A percentile compares a stretch with the other conserved stretches of the same genome.
These are phyloP conservation scores for Candida maesae DNA, from an alignment of 805 yeast genomes.

Conservation along the genomic window DNA sequence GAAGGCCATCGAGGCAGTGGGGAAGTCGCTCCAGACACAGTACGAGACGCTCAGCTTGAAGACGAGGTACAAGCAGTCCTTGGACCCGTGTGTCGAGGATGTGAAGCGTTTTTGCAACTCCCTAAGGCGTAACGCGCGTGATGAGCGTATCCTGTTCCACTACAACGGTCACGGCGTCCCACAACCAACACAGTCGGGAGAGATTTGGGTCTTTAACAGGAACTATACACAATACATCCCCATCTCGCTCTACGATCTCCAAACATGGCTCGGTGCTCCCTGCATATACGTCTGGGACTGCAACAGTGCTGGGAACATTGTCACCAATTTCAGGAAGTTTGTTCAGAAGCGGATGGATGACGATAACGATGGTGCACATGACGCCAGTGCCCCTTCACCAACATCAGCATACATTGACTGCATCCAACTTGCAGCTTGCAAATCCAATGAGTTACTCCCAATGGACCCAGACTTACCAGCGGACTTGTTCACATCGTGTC, in stretches of 20 bases:
- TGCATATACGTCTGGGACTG: slow-evolving; percentile 94
- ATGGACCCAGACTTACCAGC: slow-evolving; percentile 96
- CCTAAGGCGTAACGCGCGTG: slow-evolving; percentile 84
- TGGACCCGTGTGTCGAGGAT: slow-evolving; percentile 96
- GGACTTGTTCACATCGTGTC: slow-evolving; percentile 90
- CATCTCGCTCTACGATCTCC: slow-evolving; percentile 89
- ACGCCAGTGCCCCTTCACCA: slow-evolving; percentile 39
- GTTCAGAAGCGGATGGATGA: slow-evolving; percentile 87
- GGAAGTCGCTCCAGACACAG: slow-evolving; percentile 81
- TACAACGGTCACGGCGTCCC: slow-evolving; percentile 99
- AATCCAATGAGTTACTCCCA: slow-evolving; percentile 79
- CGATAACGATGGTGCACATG: slow-evolving; percentile 58
- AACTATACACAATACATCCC: slow-evolving; percentile 98
- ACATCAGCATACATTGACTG: slow-evolving; percentile 67
- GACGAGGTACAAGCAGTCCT: slow-evolving; percentile 83
- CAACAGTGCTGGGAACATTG: slow-evolving; percentile 89
- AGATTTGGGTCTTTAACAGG: slow-evolving; percentile 96
- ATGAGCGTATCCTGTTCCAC: slow-evolving; percentile 88
- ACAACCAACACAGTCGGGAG: slow-evolving; percentile 93
- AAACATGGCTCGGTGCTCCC: slow-evolving; percentile 97
- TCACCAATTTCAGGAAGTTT: slow-evolving; percentile 82
- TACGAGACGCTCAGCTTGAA: slow-evolving; percentile 85
- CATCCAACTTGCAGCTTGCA: slow-evolving; percentile 91
- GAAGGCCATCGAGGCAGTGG: slow-evolving; percentile 87
- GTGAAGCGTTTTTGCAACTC: slow-evolving; percentile 88